Evolutionary conservation across 331 rosid species (phyloP).

Genomic region (Quercus tomentella): DNA sequence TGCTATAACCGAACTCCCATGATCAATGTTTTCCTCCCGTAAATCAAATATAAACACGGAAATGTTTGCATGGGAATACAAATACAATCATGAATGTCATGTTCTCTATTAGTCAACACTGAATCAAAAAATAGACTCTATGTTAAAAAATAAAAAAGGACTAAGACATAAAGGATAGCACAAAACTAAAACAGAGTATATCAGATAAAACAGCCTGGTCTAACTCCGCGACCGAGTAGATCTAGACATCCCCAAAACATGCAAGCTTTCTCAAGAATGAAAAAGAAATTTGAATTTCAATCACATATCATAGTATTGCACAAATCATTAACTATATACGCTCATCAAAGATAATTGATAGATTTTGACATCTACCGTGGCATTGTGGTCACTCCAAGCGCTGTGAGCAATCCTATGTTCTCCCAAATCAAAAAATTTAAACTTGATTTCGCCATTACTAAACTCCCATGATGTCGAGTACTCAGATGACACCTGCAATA

Average conservation of each 20-base stretch:
- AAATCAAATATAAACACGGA: conserved; percentile 34
- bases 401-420: too few relatives aligned
- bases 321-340: background rate
- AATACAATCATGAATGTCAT: background rate
- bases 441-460: too few relatives aligned
- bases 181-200: too few relatives aligned
- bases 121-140: background rate
- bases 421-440: too few relatives aligned
- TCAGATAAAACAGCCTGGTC: too few relatives aligned
- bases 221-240: too few relatives aligned
- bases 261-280: background rate
- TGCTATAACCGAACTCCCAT: conserved; percentile 33
- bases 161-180: too few relatives aligned
- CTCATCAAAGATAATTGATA: background rate
- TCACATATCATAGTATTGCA: background rate
- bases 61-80: conserved; percentile 35
- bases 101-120: background rate
- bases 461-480: too few relatives aligned
- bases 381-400: conserved; percentile 74
- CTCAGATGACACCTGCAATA: too few relatives aligned
- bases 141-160: too few relatives aligned
- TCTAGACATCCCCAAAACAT: too few relatives aligned
- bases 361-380: conserved; percentile 43
- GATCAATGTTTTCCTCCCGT: conserved; percentile 36
- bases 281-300: too few relatives aligned